Base-by-base conservation (phyloP, 2,329 filamentous ascomycete genomes). In the Capronia americana region DNA sequence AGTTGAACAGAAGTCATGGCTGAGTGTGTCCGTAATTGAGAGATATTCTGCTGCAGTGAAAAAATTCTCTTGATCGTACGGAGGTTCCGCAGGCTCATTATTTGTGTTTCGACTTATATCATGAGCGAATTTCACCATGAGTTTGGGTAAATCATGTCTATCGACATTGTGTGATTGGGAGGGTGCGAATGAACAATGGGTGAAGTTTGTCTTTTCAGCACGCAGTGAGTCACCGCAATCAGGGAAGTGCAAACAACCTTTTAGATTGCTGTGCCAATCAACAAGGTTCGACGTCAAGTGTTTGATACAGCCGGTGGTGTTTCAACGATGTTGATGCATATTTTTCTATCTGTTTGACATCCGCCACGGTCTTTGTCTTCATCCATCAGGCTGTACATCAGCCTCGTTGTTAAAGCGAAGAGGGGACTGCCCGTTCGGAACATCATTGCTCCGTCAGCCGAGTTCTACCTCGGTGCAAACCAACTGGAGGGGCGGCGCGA, bases 1-100 rank as follows among this genome's bases (percentile, higher is more conserved):
- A 73, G 61, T n/a, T 54, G 44, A 3, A 55, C 44, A 26, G 63
- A 46, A 8, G 67, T 44, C 69, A 71, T 71, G 12, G 48, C 62
- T 34, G 60, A 55, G 4, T 26, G 30, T 26, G 24, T 32, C 17
- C 54, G 50, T 11, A 28, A n/a, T 7, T 6, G 61, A 53, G 46
- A 26, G 32, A 48, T 60, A 28, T 26, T 57, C 7, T 23, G 41
- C 3, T 12, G 20, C 23, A 23, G 28, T 24, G 17, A 20, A 41
- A 46, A 1, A 30, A 44, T 17, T 41, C 28, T 57, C 12, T 32
- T 28, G n/a, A 51, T 28, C 20, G 17, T 23, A 20, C n/a, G 50
- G 12, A 57, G 5, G 6, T 23, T 28, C 20, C 51, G 53, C 8
- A 64, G 38, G 24, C 10, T 57, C 65, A 67, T 67, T n/a, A 57